Conservation (phyloP, 352 stramenopile species). For the Phytophthora hibernalis region DNA sequence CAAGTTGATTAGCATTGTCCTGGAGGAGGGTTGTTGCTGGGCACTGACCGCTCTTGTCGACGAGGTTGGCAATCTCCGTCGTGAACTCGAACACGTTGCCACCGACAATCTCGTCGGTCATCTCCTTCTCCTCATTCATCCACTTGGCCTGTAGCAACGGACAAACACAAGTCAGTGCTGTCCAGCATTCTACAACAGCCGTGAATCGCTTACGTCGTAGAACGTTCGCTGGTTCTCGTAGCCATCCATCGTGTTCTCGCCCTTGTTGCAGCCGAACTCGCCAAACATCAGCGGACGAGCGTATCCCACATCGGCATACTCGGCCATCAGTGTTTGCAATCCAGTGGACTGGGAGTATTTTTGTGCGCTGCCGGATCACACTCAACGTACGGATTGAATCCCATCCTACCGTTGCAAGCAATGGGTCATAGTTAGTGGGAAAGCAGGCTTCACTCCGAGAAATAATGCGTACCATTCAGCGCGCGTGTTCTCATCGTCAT, state of each 20-base stretch:
- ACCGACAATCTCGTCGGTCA: conserved; percentile 70
- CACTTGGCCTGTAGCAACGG: conserved; percentile 51
- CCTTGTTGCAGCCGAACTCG: conserved; percentile 82
- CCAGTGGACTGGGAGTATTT: conserved; percentile 67
- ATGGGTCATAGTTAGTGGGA: background rate
- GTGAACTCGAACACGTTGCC: conserved; percentile 84
- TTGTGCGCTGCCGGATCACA: conserved; percentile 61
- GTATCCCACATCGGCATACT: conserved; percentile 60
- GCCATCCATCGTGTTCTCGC: conserved; percentile 70
- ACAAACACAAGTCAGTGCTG: background rate
- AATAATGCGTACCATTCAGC: conserved; percentile 49
- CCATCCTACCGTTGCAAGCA: conserved; percentile 29
- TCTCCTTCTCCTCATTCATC: conserved; percentile 77
- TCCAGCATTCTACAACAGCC: background rate
- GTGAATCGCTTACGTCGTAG: conserved; percentile 46
- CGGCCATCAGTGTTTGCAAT: conserved; percentile 64
- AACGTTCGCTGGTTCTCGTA: conserved; percentile 76
- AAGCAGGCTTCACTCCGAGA: background rate
- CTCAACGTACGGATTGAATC: conserved; percentile 80
- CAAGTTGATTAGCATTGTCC: background rate
- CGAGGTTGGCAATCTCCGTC: conserved; percentile 68
- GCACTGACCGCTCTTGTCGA: conserved; percentile 33
- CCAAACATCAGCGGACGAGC: conserved; percentile 73
- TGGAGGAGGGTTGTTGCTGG: background rate
- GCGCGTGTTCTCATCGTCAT: conserved; percentile 60